A percentile compares a stretch with the other conserved stretches of the same genome.
phyloP scores from a whole-genome alignment of 768 basidiomycete genomes.

The Epithele typhae region DNA sequence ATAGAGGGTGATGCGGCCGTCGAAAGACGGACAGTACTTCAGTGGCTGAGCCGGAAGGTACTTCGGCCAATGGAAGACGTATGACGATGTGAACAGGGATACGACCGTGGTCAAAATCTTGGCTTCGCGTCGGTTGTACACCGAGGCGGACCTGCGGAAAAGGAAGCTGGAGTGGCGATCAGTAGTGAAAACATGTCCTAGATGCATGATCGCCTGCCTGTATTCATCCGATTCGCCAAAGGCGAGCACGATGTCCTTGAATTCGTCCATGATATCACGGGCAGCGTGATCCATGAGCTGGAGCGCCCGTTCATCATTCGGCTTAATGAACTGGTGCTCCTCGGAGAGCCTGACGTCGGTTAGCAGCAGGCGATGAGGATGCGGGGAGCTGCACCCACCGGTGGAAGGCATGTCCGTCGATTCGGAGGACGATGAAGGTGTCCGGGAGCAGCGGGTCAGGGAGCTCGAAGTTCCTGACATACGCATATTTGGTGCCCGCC shows the following conservation, averaged over 20 bases:
- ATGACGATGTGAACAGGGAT: conserved; percentile 87
- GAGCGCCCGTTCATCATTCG: conserved; percentile 86
- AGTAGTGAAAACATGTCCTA: conserved; percentile 9
- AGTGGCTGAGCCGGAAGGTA: conserved; percentile 75
- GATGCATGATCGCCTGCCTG: conserved; percentile 48
- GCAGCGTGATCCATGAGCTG: conserved; percentile 93
- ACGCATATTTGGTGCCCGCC: conserved; percentile 91
- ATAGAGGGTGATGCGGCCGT: conserved; percentile 83
- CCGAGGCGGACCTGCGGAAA: conserved; percentile 62
- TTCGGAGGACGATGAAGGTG: conserved; percentile 78
- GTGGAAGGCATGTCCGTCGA: conserved; percentile 95
- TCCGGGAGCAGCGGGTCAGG: conserved; percentile 82
- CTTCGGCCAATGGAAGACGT: conserved; percentile 79
- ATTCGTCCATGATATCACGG: conserved; percentile 71
- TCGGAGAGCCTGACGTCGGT: conserved; percentile 67
- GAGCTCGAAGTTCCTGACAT: conserved; percentile 86
- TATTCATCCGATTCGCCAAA: conserved; percentile 99
- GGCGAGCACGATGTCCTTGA: conserved; percentile 77
- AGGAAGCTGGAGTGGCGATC: conserved; percentile 65
- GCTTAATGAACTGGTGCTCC: conserved; percentile 77
- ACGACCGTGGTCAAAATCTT: conserved; percentile 84
- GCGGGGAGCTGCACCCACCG: conserved; percentile 44
- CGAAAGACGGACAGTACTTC: conserved; percentile 86
- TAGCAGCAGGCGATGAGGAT: background rate
- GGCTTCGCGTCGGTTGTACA: conserved; percentile 83